Base-by-base conservation (phyloP, 306 rosid species). In the Rubus idaeus region DNA sequence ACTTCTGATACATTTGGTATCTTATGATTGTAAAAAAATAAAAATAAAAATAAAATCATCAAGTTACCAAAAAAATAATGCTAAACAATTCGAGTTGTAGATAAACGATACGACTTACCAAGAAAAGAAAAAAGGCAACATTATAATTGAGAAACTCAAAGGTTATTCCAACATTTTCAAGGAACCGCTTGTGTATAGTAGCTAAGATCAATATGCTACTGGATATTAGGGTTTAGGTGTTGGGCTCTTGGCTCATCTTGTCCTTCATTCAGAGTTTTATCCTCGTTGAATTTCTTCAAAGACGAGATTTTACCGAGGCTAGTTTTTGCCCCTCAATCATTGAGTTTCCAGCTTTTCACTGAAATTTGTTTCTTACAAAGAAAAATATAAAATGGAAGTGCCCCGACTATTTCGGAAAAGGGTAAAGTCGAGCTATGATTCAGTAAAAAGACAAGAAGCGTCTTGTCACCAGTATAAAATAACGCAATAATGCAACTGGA, bases 321-420 rank as follows among this genome's bases (percentile, higher is more conserved):
- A 21, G 37, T 57, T 57, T 57, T 57, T 57, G 35, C 37, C 14
- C 37, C 14, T 57, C 35, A 20, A 57, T 21, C 37, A 10, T 9
- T 53, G 8, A 53, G 13, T 13, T 10, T 60, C 41, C 8, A 61
- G 30, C 9, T 30, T 30, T 30, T 12, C 18, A 30, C 66, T 61
- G 42, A 52, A 5, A 20, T 11, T n/a, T 20, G n/a, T 39, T 39
- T 39, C 50, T 11, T 11, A 13, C 35, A 21, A 21, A 41, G 4
- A 12, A 45, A 8, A 8, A 14, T 21, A 46, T 13, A 71, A 6
- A 18, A 12, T 3, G 9, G 20, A 23, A 53, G 50, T 55, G 76
- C 35, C 55, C 67, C 83, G 71, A 74, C 77, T 79, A 80, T 68
- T 70, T 82, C 35, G 88, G 78, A 84, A 77, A 82, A 77, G 23